Evolutionary conservation across 768 basidiomycete genomes (phyloP), one percentile per base, ranked within the genome.

Genomic region (Coprinopsis cinerea): DNA sequence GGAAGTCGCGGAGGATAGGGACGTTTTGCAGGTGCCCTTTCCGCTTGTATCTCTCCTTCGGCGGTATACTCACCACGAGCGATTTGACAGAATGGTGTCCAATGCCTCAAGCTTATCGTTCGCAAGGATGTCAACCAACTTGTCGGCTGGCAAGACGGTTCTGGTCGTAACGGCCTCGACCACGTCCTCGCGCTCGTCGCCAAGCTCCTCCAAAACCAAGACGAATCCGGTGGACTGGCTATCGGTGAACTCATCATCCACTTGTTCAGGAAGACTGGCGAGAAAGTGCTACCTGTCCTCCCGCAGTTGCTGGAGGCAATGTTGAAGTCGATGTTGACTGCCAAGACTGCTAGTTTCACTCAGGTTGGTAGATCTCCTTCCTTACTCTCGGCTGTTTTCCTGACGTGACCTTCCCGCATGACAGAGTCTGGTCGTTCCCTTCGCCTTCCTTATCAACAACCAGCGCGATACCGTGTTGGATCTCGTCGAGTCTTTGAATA

Each of bases 231-330:
- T 34, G 95, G 94, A 9, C 77, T 98, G 18, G 86, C 88, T 46
- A 86, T 97, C 41, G 96, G 96, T 17, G 95, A 98, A 60, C 74
- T 99, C 36, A 88, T 99, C 61, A 89, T 98, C 55, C 93, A 97
- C 58, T 72, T 98, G 22, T 73, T 99, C 43, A 78, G 95, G 22
- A 83, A 81, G 53, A 88, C 90, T 0, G 91, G 91, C 11, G 81
- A 84, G 11, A 71, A 83, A 1, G 78, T 98, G 17, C 73, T 88
- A 0, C 85, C 93, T 1, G 89, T 93, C 4, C 77, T 98, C 15
- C 91, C 92, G 1, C 84, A 92, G 54, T 75, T 99, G 14, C 70
- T 97, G 37, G 82, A 83, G 48, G 92, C 91, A 1, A 85, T 99
- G 78, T 75, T 91, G 0, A 69, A 68, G 7, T 78, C 94, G 1